phyloP scores from a whole-genome alignment of 1,139 yeast species.

The Suhomyces ambrosiae region DNA sequence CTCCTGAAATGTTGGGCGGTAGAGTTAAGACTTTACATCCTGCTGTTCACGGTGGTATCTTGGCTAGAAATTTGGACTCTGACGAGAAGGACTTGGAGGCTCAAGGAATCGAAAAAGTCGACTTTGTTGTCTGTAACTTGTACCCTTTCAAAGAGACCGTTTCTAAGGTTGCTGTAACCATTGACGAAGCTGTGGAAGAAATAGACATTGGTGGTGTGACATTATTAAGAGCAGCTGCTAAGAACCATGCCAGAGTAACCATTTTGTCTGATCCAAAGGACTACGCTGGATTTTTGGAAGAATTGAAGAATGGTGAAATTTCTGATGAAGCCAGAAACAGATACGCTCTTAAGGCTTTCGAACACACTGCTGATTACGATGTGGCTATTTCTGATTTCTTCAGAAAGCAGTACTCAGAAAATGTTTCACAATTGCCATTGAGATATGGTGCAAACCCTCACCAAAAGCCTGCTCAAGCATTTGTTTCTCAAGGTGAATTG shows the following conservation, averaged over 20 bases:
- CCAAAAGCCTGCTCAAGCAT: slow-evolving; percentile 99
- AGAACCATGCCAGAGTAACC: slow-evolving; percentile 94
- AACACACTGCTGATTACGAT: slow-evolving; percentile 97
- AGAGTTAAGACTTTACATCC: slow-evolving; percentile 98
- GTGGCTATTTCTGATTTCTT: slow-evolving; percentile 94
- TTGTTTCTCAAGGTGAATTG: slow-evolving; percentile 77
- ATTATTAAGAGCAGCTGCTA: slow-evolving; percentile 95
- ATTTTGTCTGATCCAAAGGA: slow-evolving; percentile 93
- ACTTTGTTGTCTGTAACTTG: slow-evolving; percentile 93
- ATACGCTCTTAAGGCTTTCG: slow-evolving; percentile 94
- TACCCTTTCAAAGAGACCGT: slow-evolving; percentile 98
- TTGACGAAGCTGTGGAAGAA: slow-evolving; percentile 97
- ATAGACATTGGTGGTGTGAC: slow-evolving; percentile 99
- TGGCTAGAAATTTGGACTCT: slow-evolving; percentile 87
- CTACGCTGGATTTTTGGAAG: slow-evolving; percentile 82
- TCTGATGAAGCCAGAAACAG: slow-evolving; percentile 73
- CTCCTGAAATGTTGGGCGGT: slow-evolving; percentile 98
- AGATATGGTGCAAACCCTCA: slow-evolving; percentile 99
- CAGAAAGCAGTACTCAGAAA: slow-evolving; percentile 95
- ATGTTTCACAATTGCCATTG: slow-evolving; percentile 82
- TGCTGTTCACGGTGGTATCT: slow-evolving; percentile 97
- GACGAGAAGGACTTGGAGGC: slow-evolving; percentile 86
- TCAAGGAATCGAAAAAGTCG: slow-evolving; percentile 93
- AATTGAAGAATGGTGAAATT: slow-evolving; percentile 72
- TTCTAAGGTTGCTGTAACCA: slow-evolving; percentile 91